Evolutionary conservation across 129 eudicot genomes (phyloP), one percentile per base, ranked within the genome.

Genomic region (Silybum marianum): DNA sequence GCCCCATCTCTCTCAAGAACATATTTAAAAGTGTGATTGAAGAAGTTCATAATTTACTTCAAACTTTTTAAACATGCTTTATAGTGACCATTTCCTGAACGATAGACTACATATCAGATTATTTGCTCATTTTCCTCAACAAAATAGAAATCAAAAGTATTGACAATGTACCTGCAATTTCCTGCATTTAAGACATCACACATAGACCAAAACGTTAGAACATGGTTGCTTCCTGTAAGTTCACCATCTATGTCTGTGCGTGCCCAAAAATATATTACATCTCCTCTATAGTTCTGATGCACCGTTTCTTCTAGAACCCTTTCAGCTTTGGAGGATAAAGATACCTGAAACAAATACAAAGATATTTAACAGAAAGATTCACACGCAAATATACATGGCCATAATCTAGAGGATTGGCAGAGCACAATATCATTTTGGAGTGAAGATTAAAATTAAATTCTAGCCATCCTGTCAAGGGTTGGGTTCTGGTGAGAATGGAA

Each of bases 171-270:
- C 99, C 99, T 85, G 93, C 99, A 95, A 71, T 91, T 87, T 83
- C 98, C 99, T 9, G 92, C 97, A 87, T 95, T 95, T 77, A 93
- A 82, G 85, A 91, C 84, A 76, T 95, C 99, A 86, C 99, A 95
- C 81, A 90, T 85, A 72, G 99, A 93, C 99, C 99, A 95, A 84
- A 95, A 95, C 12, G 93, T 85, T 51, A 87, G 85, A 73, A 40
- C 80, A 82, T 86, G 86, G n/a, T 81, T 88, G 73, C 82, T 88
- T 84, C 85, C 88, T 16, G 83, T 71, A 85, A 78, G 82, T 13
- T 90, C 97, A 16, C 85, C 87, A 77, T 91, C 92, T 78, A 85
- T 78, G 85, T 87, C 90, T 78, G 90, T n/a, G 7, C 82, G 84
- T 30, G 92, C 90, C 99, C 99, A 95, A 78, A 92, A 95, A 87